A percentile compares a stretch with the other conserved stretches of the same genome.
Conservation (phyloP, 129 eudicot genomes). For the Centaurea solstitialis region DNA sequence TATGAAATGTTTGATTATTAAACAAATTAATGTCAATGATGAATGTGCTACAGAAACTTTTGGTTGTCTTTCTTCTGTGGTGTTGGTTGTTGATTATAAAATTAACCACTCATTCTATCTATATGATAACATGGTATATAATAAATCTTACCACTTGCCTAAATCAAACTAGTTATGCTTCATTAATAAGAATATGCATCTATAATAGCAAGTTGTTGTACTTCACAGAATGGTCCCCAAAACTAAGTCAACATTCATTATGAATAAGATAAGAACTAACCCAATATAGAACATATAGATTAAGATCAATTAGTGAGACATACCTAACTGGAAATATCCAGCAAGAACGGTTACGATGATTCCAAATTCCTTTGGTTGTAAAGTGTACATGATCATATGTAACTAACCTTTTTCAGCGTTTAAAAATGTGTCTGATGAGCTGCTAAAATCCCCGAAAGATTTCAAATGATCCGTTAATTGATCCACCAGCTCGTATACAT, state of each 20-base stretch:
- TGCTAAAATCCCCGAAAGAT: neutral
- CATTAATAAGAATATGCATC: neutral
- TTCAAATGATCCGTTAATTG: slow-evolving; percentile 17
- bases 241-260: neutral
- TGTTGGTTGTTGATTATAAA: slow-evolving; percentile 32
- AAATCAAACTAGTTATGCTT: neutral
- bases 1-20: slow-evolving; percentile 9
- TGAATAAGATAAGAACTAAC: neutral
- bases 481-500: slow-evolving; percentile 20
- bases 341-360: neutral
- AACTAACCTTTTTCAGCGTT: neutral
- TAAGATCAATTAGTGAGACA: neutral
- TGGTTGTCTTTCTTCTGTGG: slow-evolving; percentile 37
- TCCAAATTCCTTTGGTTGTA: neutral
- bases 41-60: slow-evolving; percentile 33
- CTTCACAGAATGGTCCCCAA: neutral
- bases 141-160: slow-evolving; percentile 22
- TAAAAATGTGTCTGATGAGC: neutral
- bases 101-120: neutral
- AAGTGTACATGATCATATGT: neutral
- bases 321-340: neutral
- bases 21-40: slow-evolving; percentile 27
- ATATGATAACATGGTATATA: neutral
- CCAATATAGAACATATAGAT: neutral
- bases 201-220: neutral